phyloP scores from a whole-genome alignment of 352 stramenopile species.

The Phytophthora meadii region DNA sequence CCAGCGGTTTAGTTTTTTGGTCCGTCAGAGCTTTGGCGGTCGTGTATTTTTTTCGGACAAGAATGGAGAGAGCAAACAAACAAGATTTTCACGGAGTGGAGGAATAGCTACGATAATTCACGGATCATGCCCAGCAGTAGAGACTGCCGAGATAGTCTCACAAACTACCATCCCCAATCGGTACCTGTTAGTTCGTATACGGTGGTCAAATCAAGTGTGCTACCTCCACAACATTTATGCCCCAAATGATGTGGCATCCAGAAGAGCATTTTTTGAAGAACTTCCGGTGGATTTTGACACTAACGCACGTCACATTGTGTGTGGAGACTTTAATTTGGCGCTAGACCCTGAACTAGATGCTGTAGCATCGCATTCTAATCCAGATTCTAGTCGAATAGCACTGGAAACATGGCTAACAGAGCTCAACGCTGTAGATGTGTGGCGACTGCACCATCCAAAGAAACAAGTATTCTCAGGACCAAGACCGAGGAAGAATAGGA shows the following conservation, averaged over 20 bases:
- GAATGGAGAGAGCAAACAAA: background rate
- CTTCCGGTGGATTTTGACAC: constrained; percentile 9
- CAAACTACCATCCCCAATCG: background rate
- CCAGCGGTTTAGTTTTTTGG: background rate
- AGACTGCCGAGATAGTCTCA: background rate
- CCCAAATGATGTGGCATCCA: constrained; percentile 2
- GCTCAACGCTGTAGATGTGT: background rate
- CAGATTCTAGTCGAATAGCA: background rate
- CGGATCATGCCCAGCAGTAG: background rate
- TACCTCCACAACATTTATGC: constrained; percentile 17
- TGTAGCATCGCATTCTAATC: background rate
- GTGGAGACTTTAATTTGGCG: constrained; percentile 21
- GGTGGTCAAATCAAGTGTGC: background rate
- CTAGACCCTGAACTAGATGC: background rate
- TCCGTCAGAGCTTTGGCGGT: background rate
- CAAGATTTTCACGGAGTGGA: background rate
- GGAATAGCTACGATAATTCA: constrained; percentile 7
- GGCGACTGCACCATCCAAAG: background rate
- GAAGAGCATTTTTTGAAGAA: background rate
- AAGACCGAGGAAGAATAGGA: background rate
- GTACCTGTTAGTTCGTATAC: background rate
- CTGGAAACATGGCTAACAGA: background rate
- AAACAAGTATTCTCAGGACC: background rate
- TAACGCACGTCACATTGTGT: constrained; percentile 11
- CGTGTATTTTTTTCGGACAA: background rate